Evolutionary conservation across 163 green algal species (phyloP).

Genomic region (Scenedesmus sp.): DNA sequence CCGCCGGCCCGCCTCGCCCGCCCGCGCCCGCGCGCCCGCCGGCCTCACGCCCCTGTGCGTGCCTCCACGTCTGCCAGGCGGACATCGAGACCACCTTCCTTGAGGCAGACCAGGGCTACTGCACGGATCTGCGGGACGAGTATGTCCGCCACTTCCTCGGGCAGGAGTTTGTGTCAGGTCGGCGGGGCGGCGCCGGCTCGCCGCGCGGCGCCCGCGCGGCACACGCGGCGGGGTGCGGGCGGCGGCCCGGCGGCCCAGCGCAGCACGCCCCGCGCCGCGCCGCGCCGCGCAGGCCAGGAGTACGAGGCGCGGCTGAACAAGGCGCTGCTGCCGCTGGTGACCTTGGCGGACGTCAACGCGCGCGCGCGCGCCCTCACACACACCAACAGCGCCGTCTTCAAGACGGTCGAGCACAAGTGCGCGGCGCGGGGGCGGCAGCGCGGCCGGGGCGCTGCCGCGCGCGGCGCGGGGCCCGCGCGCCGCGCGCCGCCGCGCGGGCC

Average conservation of each 20-base stretch:
- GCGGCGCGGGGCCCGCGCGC: too few species aligned
- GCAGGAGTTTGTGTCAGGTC: slow-evolving; percentile 70
- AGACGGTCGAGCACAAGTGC: slow-evolving; percentile 68
- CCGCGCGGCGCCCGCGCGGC: background rate
- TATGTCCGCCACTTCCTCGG: slow-evolving; percentile 84
- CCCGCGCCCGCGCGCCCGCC: too few species aligned
- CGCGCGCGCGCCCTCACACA: slow-evolving; percentile 46
- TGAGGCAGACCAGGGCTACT: slow-evolving; percentile 82
- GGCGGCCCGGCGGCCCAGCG: background rate
- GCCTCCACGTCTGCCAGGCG: slow-evolving; percentile 38
- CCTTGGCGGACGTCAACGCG: slow-evolving; percentile 54
- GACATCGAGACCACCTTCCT: slow-evolving; percentile 82
- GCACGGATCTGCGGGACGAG: slow-evolving; percentile 78
- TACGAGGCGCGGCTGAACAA: slow-evolving; percentile 83
- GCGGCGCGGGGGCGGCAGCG: background rate
- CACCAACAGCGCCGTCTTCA: slow-evolving; percentile 73
- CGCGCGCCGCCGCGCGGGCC: too few species aligned
- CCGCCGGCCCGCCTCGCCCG: too few species aligned
- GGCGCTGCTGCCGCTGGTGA: slow-evolving; percentile 76
- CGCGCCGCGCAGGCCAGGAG: slow-evolving; percentile 58
- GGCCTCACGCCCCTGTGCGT: background rate
- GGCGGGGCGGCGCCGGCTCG: too few species aligned
- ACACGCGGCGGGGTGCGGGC: too few species aligned
- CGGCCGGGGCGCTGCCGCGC: too few species aligned
- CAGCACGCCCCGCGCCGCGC: background rate